Evolutionary conservation across 1,139 yeast genomes (phyloP).

Genomic region (Candida neerlandica): DNA sequence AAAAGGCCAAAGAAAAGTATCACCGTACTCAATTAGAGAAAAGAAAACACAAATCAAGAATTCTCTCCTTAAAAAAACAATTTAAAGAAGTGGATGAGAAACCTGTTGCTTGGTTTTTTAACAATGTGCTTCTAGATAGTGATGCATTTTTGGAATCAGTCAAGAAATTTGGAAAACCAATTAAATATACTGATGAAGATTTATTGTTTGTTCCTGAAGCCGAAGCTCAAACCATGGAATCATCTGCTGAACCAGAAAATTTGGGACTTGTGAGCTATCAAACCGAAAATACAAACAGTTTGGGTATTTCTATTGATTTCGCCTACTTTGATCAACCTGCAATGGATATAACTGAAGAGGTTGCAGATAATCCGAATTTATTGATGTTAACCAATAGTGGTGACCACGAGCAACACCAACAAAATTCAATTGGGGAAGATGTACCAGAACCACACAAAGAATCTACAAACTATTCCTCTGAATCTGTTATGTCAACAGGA

Average conservation of each 20-base stretch:
- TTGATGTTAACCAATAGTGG: too few relatives aligned
- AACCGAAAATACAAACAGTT: background rate
- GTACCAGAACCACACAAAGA: too few relatives aligned
- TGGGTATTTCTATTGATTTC: constrained; percentile 5
- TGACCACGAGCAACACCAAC: too few relatives aligned
- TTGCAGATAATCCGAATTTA: too few relatives aligned
- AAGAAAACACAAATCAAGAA: constrained; percentile 7
- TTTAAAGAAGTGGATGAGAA: constrained; percentile 19
- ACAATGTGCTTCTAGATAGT: constrained; percentile 18
- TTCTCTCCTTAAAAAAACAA: constrained; percentile 12
- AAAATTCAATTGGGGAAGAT: too few relatives aligned
- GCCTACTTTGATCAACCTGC: background rate
- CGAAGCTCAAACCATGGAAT: background rate
- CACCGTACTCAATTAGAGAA: constrained; percentile 4
- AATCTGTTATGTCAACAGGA: background rate
- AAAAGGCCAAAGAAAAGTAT: constrained; percentile 4
- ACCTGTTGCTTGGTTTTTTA: constrained; percentile 21
- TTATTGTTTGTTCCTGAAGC: constrained; percentile 1
- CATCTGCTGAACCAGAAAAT: background rate
- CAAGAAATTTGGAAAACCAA: constrained; percentile 24
- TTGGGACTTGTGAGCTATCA: background rate
- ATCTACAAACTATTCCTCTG: background rate
- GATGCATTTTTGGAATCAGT: constrained; percentile 16
- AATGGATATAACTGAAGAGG: too few relatives aligned
- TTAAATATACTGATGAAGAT: constrained; percentile 3